Evolutionary conservation across 257 asterid species (phyloP), one percentile per base, ranked within the genome.

Genomic region (Agastache rugosa): DNA sequence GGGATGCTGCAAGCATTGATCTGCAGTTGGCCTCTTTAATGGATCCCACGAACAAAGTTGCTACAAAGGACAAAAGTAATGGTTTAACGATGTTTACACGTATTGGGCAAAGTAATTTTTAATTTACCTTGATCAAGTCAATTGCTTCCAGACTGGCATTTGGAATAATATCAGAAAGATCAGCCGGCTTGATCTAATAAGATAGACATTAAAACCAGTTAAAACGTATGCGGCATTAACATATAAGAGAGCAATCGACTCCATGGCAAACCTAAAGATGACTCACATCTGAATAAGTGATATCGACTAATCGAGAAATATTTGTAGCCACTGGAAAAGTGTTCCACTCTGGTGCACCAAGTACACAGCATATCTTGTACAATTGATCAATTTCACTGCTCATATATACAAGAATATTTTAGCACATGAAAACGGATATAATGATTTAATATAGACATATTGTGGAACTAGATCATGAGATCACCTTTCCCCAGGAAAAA

Each of bases 41-140:
- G 98, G 98, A 85, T 93, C 97, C 97, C 98, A 93, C 4, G 98
- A 90, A 75, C 88, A 87, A 65, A 93, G 96, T 93, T 91, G 94
- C 98, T 93, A 86, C 59, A 76, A 19, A 31, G 63, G 78, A 41
- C 63, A 11, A 51, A 44, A 74, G 29, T 27, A 22, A 31, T 48
- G 71, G 53, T 34, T 67, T 56, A 16, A 29, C 53, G 16, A 66
- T 31, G 45, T 76, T 35, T 42, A n/a, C 45, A 47, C 63, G 41
- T 14, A 50, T 25, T 27, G 23, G 54, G 17, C 14, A 71, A 67
- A 61, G 8, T 47, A 79, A 62, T 69, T 16, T 37, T 55, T 8
- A 73, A 61, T 58, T 58, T 83, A 91, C 98, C 96, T 91, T 85
- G 85, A 93, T 88, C 83, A 93, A 85, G 87, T 93, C 92, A 70